These are phyloP conservation scores for Ophiocordyceps unilateralis DNA, from an alignment of 2,329 filamentous ascomycete species.

Conservation along the genomic window DNA sequence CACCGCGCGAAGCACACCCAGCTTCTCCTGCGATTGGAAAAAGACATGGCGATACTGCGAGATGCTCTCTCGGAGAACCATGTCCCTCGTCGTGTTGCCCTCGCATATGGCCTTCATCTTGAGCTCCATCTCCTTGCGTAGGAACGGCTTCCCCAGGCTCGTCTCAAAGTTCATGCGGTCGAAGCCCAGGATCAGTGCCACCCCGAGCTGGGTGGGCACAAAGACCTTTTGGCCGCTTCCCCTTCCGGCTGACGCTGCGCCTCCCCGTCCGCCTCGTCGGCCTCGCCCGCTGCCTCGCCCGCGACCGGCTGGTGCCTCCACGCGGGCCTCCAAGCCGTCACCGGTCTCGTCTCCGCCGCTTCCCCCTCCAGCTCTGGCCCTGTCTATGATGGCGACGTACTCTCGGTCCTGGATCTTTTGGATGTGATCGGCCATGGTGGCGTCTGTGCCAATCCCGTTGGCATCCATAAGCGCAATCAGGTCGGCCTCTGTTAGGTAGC, in stretches of 20 bases:
- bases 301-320: constrained; percentile 17
- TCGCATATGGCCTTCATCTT: constrained; percentile 96
- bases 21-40: constrained; percentile 59
- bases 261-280: constrained; percentile 18
- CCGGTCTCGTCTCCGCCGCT: constrained; percentile 21
- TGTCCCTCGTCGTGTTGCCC: constrained; percentile 55
- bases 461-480: constrained; percentile 95
- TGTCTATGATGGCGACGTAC: constrained; percentile 56
- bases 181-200: constrained; percentile 86
- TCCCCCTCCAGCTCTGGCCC: constrained; percentile 18
- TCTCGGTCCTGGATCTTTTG: constrained; percentile 81
- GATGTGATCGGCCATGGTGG: constrained; percentile 98
- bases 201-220: constrained; percentile 77
- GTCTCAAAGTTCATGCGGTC: constrained; percentile 87
- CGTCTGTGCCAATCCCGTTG: constrained; percentile 95
- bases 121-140: constrained; percentile 94
- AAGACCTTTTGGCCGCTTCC: constrained; percentile 57
- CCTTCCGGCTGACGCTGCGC: constrained; percentile 22
- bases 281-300: constrained; percentile 29
- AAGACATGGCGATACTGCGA: constrained; percentile 79
- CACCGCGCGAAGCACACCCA: constrained; percentile 48
- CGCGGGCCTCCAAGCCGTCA: constrained; percentile 13
- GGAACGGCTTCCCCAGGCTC: constrained; percentile 85
- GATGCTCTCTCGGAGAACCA: constrained; percentile 68
- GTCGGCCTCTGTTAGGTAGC: constrained; percentile 86